A percentile compares a stretch with the other conserved stretches of the same genome.
Conservation (phyloP, 495 filamentous ascomycete genomes). For the Penicillium daleae region DNA sequence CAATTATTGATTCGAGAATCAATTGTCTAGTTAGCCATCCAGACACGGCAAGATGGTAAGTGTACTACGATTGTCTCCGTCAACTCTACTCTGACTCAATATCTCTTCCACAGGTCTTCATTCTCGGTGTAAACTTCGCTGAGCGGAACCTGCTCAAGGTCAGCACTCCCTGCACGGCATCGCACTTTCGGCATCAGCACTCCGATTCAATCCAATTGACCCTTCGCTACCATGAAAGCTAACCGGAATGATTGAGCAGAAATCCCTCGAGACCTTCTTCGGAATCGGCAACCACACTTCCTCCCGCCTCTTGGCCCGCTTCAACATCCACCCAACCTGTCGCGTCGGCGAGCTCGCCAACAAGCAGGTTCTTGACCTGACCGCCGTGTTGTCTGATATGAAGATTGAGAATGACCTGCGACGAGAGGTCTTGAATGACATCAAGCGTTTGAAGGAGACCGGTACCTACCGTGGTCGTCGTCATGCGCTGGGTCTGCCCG, state of each 20-base stretch:
- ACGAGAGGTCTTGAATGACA: conserved; percentile 77
- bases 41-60: conserved; percentile 40
- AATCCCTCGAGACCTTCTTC: conserved; percentile 87
- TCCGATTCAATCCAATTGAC: conserved; percentile 11
- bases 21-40: conserved; percentile 15
- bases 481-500: conserved; percentile 87
- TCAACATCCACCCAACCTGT: conserved; percentile 81
- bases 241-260: conserved; percentile 51
- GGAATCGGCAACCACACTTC: conserved; percentile 77
- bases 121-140: conserved; percentile 83
- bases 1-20: conserved; percentile 10
- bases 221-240: conserved; percentile 5
- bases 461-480: conserved; percentile 86
- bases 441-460: conserved; percentile 84
- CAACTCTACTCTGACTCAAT: neutral
- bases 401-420: conserved; percentile 90
- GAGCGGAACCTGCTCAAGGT: conserved; percentile 82
- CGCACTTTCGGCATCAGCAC: conserved; percentile 3
- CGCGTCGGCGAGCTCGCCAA: conserved; percentile 70
- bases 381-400: conserved; percentile 85
- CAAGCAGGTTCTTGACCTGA: conserved; percentile 76
- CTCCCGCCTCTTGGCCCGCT: conserved; percentile 77
- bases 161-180: conserved; percentile 32
- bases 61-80: neutral
- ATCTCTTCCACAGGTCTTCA: conserved; percentile 63